phyloP scores from a whole-genome alignment of 2,329 filamentous ascomycete species.

The Sclerotinia borealis region DNA sequence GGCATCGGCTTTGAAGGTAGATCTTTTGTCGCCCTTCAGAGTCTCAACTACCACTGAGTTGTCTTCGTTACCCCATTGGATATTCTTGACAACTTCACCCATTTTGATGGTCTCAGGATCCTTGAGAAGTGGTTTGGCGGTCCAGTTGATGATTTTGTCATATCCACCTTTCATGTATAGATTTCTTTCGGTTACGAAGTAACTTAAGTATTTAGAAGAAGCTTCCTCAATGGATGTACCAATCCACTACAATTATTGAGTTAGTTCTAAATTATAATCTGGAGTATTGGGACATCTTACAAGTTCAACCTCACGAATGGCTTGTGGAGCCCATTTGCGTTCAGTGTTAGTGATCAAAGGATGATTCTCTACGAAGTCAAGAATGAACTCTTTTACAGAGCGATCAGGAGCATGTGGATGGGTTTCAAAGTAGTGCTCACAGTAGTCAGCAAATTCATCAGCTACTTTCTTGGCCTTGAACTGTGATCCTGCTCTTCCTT shows the following conservation, averaged over 20 bases:
- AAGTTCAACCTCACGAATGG: constrained; percentile 38
- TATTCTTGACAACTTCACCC: constrained; percentile 35
- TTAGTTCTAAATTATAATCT: not conserved
- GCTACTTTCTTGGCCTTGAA: constrained; percentile 43
- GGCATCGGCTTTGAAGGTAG: constrained; percentile 34
- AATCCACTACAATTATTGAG: constrained; percentile 31
- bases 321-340: constrained; percentile 39
- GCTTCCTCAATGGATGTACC: constrained; percentile 38
- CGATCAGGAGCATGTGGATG: constrained; percentile 38
- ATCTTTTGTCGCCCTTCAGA: constrained; percentile 22
- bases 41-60: constrained; percentile 28
- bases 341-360: constrained; percentile 38
- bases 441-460: constrained; percentile 40
- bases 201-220: constrained; percentile 38
- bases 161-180: constrained; percentile 43
- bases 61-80: constrained; percentile 35
- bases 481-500: constrained; percentile 38
- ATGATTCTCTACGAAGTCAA: constrained; percentile 37
- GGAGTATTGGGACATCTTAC: not conserved
- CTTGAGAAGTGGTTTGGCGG: constrained; percentile 33
- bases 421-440: constrained; percentile 37
- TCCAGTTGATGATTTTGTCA: constrained; percentile 39
- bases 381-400: constrained; percentile 36
- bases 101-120: constrained; percentile 35
- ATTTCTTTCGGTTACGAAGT: constrained; percentile 40